Evolutionary conservation across 306 rosid genomes (phyloP).

Genomic region (Arachis hypogaea): DNA sequence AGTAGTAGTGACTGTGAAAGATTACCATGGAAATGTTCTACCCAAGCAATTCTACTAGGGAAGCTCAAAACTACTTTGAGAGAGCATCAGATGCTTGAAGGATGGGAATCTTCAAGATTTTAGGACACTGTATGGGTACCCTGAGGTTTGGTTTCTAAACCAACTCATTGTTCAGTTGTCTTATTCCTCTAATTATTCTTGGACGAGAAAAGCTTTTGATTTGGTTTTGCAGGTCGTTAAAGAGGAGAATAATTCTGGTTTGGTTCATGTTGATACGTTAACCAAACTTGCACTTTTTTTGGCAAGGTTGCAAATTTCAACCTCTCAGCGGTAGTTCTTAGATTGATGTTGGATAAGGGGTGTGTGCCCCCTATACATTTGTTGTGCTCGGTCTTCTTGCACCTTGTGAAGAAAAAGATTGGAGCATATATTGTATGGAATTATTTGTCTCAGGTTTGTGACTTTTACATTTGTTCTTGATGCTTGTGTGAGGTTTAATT

Average conservation of each 20-base stretch:
- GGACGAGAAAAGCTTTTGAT: constrained; percentile 64
- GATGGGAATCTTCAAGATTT: constrained; percentile 74
- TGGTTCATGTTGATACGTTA: constrained; percentile 60
- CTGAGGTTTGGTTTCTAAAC: constrained; percentile 53
- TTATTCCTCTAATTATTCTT: constrained; percentile 57
- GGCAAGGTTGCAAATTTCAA: constrained; percentile 70
- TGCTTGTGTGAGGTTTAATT: constrained; percentile 33
- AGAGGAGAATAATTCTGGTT: constrained; percentile 50
- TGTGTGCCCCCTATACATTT: constrained; percentile 59
- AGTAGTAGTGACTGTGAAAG: constrained; percentile 34
- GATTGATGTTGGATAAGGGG: constrained; percentile 57
- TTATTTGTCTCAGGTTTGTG: constrained; percentile 66
- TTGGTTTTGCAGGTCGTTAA: constrained; percentile 56
- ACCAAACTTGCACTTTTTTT: constrained; percentile 65
- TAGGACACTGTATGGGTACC: constrained; percentile 74
- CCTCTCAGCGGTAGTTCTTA: constrained; percentile 54
- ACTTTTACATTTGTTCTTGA: constrained; percentile 66
- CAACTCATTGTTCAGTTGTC: constrained; percentile 61
- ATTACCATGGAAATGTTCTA: constrained; percentile 81
- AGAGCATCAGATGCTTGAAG: constrained; percentile 57
- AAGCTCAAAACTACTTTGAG: constrained; percentile 65
- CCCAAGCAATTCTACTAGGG: constrained; percentile 50
- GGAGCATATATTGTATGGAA: constrained; percentile 71
- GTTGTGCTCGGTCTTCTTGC: constrained; percentile 62
- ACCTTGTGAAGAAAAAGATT: constrained; percentile 68